These are phyloP conservation scores for Plasmopara halstedii DNA, from an alignment of 352 stramenopile genomes.

Conservation along the genomic window DNA sequence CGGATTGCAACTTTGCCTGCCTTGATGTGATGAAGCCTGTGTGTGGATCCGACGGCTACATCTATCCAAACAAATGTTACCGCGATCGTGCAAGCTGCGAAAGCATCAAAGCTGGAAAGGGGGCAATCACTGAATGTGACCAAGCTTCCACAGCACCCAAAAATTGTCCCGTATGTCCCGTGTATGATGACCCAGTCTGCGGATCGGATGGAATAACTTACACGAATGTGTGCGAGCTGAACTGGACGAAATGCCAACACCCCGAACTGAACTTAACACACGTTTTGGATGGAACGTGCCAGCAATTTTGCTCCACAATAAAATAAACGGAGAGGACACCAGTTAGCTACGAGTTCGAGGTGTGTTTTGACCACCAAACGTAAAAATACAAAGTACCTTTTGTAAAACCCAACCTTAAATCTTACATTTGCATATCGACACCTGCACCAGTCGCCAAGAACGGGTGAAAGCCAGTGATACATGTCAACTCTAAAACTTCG, in stretches of 20 bases:
- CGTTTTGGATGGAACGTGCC: slow-evolving; percentile 5
- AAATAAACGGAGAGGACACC: too few relatives aligned
- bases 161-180: not conserved
- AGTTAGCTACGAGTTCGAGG: too few relatives aligned
- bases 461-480: too few relatives aligned
- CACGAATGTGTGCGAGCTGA: slow-evolving; percentile 23
- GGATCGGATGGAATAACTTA: slow-evolving; percentile 31
- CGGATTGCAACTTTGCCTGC: slow-evolving; percentile 1
- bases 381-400: too few relatives aligned
- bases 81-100: slow-evolving; percentile 10
- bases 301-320: too few relatives aligned
- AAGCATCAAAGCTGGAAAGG: slow-evolving; percentile 4
- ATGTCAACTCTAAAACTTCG: too few relatives aligned
- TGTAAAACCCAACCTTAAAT: too few relatives aligned
- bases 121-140: slow-evolving; percentile 6
- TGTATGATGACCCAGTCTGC: slow-evolving; percentile 19
- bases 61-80: slow-evolving; percentile 15
- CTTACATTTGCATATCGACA: too few relatives aligned
- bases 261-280: slow-evolving; percentile 12
- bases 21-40: slow-evolving; percentile 1
- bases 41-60: slow-evolving; percentile 15
- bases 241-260: slow-evolving; percentile 16
- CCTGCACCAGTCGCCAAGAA: too few relatives aligned
- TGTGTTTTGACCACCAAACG: too few relatives aligned
- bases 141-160: not conserved